These are phyloP conservation scores for Tylopilus sp. DNA, from an alignment of 768 basidiomycete genomes.

Conservation along the genomic window DNA sequence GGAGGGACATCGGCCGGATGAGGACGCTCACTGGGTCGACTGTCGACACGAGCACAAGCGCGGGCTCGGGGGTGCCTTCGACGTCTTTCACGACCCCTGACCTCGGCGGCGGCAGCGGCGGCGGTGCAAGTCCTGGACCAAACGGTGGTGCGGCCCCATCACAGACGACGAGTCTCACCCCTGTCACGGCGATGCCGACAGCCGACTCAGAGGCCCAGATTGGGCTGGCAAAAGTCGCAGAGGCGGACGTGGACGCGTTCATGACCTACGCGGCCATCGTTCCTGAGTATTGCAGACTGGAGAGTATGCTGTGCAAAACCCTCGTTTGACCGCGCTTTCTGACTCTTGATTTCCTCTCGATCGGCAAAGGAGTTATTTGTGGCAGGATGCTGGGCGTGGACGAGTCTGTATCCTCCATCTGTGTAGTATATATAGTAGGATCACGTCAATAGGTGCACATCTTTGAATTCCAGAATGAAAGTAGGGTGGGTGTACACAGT, in stretches of 20 bases:
- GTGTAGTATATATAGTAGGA: constrained; percentile 16
- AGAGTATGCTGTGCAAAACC: constrained; percentile 71
- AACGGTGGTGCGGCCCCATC: constrained; percentile 32
- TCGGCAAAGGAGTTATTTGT: not conserved
- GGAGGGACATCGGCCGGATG: constrained; percentile 39
- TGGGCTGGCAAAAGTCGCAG: constrained; percentile 78
- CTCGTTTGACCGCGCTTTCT: constrained; percentile 35
- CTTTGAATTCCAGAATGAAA: not conserved
- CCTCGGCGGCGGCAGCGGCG: constrained; percentile 31
- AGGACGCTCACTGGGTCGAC: constrained; percentile 56
- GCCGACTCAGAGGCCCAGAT: constrained; percentile 69
- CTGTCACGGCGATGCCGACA: constrained; percentile 69
- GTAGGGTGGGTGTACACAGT: too few species aligned
- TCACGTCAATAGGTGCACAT: constrained; percentile 9
- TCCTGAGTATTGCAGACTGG: constrained; percentile 77
- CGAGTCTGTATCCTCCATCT: not conserved
- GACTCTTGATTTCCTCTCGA: not conserved
- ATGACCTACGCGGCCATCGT: constrained; percentile 84
- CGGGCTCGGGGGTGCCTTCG: constrained; percentile 39
- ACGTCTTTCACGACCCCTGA: constrained; percentile 66
- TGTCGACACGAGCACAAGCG: constrained; percentile 30
- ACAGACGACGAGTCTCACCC: constrained; percentile 57
- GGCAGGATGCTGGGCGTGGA: not conserved
- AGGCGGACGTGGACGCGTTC: constrained; percentile 81
- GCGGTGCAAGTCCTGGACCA: constrained; percentile 32